Evolutionary conservation across 331 rosid genomes (phyloP).

Genomic region (Acacia pycnantha): DNA sequence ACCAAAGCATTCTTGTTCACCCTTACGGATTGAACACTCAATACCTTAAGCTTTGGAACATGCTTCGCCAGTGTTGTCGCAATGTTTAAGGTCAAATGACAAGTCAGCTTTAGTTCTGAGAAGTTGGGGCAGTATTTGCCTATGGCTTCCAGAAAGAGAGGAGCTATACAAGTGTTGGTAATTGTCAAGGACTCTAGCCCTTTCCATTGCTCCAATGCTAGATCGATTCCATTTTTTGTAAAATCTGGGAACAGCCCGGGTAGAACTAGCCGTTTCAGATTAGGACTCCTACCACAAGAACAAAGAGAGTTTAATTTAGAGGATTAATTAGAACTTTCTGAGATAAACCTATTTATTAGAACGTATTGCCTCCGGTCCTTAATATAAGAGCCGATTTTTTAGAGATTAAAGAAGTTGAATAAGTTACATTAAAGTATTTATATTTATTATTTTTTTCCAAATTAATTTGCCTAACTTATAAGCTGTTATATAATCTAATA

Average conservation of each 20-base stretch:
- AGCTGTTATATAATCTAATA: too few species aligned
- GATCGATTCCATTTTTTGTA: not conserved
- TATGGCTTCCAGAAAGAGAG: not conserved
- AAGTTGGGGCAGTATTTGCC: constrained; percentile 10
- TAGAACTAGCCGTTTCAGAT: constrained; percentile 26
- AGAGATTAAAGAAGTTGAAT: too few species aligned
- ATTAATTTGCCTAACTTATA: too few species aligned
- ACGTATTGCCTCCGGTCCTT: too few species aligned
- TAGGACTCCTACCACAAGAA: constrained; percentile 1
- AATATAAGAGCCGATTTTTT: too few species aligned
- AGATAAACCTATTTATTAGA: not conserved
- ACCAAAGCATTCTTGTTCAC: not conserved
- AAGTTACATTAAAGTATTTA: too few species aligned
- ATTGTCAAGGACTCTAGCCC: constrained; percentile 21
- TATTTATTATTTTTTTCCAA: too few species aligned
- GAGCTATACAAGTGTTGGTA: not conserved
- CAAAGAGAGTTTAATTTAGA: not conserved
- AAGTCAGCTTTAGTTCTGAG: not conserved
- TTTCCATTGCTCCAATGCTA: constrained; percentile 13
- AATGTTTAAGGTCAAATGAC: not conserved
- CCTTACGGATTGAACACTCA: not conserved
- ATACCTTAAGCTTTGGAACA: constrained; percentile 8
- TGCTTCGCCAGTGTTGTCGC: not conserved
- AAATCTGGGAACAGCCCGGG: not conserved
- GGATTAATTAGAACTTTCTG: not conserved